A percentile compares a stretch with the other conserved stretches of the same genome.
Conservation (phyloP, 192 early-diverging fungal genomes). For the Dissophora globulifera region DNA sequence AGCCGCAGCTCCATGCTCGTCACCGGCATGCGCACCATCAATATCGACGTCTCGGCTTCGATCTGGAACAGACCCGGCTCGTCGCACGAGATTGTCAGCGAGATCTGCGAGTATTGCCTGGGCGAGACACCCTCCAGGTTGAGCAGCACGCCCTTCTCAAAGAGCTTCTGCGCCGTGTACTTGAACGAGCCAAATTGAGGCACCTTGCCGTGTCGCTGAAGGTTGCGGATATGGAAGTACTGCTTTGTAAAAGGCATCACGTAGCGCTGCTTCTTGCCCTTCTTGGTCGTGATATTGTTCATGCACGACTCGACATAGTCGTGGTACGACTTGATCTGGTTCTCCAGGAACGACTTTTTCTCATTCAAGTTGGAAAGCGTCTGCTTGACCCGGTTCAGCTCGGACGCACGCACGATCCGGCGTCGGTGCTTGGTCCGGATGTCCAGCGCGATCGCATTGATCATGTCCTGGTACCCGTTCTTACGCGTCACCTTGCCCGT, state of each 20-base stretch:
- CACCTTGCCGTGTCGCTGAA: constrained; percentile 86
- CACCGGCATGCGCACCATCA: constrained; percentile 74
- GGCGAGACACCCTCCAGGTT: constrained; percentile 84
- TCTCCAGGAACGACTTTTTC: constrained; percentile 85
- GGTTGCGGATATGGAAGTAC: constrained; percentile 91
- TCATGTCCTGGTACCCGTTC: constrained; percentile 92
- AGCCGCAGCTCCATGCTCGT: constrained; percentile 84
- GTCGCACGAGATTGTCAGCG: constrained; percentile 92
- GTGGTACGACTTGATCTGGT: constrained; percentile 90
- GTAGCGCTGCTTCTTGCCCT: constrained; percentile 71
- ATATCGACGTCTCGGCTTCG: constrained; percentile 85
- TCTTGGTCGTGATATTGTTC: constrained; percentile 81
- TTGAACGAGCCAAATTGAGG: constrained; percentile 98
- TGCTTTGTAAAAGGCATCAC: constrained; percentile 92
- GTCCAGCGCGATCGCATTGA: constrained; percentile 92
- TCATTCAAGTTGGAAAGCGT: constrained; percentile 88
- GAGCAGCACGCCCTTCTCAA: constrained; percentile 93
- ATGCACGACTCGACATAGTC: constrained; percentile 93
- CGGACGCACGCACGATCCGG: constrained; percentile 76
- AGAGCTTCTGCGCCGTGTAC: constrained; percentile 93
- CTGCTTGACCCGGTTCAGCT: constrained; percentile 78
- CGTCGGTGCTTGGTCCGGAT: constrained; percentile 92
- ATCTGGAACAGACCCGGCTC: constrained; percentile 90
- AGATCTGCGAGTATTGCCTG: constrained; percentile 89
- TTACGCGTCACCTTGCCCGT: constrained; percentile 73